Percentiles rank a stretch among this genome's conserved stretches.
phyloP scores from a whole-genome alignment of 805 yeast species.

The Ogataea angusta region DNA sequence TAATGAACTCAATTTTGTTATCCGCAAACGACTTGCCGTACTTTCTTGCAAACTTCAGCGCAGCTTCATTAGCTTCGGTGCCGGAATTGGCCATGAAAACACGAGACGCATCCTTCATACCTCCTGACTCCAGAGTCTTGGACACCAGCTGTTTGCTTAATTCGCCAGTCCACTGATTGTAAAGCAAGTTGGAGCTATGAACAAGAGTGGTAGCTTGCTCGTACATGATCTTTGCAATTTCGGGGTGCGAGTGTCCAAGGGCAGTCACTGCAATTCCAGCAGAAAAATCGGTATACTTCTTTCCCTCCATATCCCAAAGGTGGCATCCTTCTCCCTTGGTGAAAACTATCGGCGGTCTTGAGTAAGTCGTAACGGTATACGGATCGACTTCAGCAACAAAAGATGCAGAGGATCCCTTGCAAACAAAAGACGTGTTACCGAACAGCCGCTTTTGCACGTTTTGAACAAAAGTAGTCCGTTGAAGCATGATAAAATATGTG shows the following conservation, averaged over 20 bases:
- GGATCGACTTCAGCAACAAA: constrained; percentile 46
- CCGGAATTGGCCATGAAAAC: constrained; percentile 66
- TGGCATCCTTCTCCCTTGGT: constrained; percentile 80
- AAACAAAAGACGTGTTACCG: constrained; percentile 2
- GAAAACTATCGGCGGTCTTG: constrained; percentile 73
- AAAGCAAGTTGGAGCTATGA: constrained; percentile 83
- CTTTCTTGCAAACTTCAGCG: constrained; percentile 68
- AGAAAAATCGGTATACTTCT: constrained; percentile 81
- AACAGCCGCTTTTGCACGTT: constrained; percentile 11
- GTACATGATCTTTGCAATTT: constrained; percentile 63
- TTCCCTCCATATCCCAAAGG: constrained; percentile 76
- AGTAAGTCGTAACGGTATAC: constrained; percentile 71
- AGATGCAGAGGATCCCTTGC: constrained; percentile 28
- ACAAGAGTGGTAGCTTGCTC: constrained; percentile 72
- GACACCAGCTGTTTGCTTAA: constrained; percentile 69
- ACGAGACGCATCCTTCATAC: constrained; percentile 74
- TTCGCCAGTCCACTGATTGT: constrained; percentile 80
- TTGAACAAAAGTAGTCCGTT: not conserved
- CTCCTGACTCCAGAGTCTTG: constrained; percentile 67
- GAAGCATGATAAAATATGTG: constrained; percentile 5
- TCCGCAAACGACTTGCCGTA: constrained; percentile 57
- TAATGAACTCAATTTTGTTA: constrained; percentile 69
- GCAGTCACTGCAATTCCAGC: constrained; percentile 98
- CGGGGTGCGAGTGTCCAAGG: constrained; percentile 81
- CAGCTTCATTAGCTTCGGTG: constrained; percentile 59